Percentiles rank a stretch among this genome's conserved stretches.
These are phyloP conservation scores for Coemansia sp. DNA, from an alignment of 371 early-diverging fungal species.

Conservation along the genomic window DNA sequence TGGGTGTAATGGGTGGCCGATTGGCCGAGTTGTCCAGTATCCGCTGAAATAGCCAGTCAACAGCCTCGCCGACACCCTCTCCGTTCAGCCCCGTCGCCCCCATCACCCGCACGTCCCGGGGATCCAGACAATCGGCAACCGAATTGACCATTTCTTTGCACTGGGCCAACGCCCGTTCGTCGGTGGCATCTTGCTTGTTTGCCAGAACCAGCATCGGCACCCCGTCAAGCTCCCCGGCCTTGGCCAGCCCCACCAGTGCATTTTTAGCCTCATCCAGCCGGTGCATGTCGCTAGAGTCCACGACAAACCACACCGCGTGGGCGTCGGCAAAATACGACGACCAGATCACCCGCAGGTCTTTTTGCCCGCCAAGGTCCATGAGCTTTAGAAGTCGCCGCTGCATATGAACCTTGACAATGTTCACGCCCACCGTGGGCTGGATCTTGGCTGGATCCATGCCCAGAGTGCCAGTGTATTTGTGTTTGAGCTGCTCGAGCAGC, in stretches of 20 bases:
- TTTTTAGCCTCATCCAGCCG: constrained; percentile 80
- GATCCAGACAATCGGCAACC: constrained; percentile 78
- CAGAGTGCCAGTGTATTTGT: constrained; percentile 64
- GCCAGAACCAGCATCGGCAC: constrained; percentile 92
- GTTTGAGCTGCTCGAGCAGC: constrained; percentile 80
- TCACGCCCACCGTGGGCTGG: constrained; percentile 92
- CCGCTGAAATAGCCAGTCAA: constrained; percentile 41
- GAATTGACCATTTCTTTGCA: constrained; percentile 90
- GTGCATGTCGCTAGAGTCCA: constrained; percentile 79
- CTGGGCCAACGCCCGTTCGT: constrained; percentile 74
- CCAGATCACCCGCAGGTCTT: constrained; percentile 88
- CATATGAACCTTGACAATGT: constrained; percentile 54
- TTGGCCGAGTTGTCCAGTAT: constrained; percentile 9
- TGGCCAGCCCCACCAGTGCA: constrained; percentile 77
- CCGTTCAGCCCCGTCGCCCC: constrained; percentile 33
- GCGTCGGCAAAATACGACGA: constrained; percentile 90
- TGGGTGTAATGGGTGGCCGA: neutral
- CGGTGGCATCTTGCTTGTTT: constrained; percentile 87
- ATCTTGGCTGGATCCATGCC: constrained; percentile 87
- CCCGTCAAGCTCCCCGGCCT: constrained; percentile 74
- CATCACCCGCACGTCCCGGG: constrained; percentile 57
- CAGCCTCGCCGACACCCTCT: constrained; percentile 14
- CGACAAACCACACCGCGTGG: constrained; percentile 91
- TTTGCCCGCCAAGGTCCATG: constrained; percentile 95
- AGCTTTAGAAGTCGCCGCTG: constrained; percentile 63